Percentiles rank a stretch among this genome's conserved stretches.
These are phyloP conservation scores for Aspergillus calidoustus DNA, from an alignment of 2,329 filamentous ascomycete genomes.

Conservation along the genomic window DNA sequence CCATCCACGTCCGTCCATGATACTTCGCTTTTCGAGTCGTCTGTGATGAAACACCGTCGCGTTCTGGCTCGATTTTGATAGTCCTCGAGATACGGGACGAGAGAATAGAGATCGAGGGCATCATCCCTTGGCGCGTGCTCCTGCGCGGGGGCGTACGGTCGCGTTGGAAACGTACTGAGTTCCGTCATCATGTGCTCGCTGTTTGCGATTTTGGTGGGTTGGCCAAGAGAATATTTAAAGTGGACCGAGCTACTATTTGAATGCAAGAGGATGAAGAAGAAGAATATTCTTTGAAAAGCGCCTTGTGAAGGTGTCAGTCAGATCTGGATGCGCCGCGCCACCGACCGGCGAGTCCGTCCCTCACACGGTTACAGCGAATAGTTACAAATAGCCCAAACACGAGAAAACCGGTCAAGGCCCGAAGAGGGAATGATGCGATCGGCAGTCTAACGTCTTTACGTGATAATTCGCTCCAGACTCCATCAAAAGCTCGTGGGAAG, in stretches of 20 bases:
- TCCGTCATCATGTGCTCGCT: constrained; percentile 7
- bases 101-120: constrained; percentile 15
- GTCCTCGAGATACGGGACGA: constrained; percentile 18
- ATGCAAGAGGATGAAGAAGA: background rate
- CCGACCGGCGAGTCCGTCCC: background rate
- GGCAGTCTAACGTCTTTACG: background rate
- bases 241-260: background rate
- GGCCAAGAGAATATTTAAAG: background rate
- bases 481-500: background rate
- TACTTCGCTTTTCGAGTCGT: constrained; percentile 15
- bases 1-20: constrained; percentile 19
- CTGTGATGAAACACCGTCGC: constrained; percentile 16
- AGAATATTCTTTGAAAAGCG: background rate
- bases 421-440: background rate
- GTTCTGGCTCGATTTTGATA: constrained; percentile 10
- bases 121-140: background rate
- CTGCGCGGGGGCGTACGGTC: background rate
- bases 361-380: background rate
- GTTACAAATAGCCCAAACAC: background rate
- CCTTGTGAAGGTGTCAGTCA: background rate
- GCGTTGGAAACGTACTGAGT: background rate
- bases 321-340: background rate
- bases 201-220: background rate
- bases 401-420: background rate
- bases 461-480: background rate